Evolutionary conservation across 2,329 filamentous ascomycete species (phyloP).

Genomic region (Teratosphaeriaceae sp.): DNA sequence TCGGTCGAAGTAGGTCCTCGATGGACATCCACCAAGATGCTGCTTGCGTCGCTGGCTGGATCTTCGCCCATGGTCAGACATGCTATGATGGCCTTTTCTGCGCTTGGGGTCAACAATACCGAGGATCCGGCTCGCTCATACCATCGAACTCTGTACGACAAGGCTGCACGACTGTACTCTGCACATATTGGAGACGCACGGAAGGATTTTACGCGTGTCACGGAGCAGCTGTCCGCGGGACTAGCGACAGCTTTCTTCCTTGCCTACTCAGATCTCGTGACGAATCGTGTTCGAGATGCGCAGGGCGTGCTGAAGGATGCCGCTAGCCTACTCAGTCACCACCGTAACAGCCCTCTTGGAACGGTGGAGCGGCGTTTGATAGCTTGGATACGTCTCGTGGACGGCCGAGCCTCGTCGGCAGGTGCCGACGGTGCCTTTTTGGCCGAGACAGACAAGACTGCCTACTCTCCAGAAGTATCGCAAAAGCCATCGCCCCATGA

Average conservation of each 20-base stretch:
- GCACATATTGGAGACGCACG: too few relatives aligned
- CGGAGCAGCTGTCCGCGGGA: too few relatives aligned
- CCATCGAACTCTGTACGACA: constrained; percentile 30
- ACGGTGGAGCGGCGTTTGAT: constrained; percentile 43
- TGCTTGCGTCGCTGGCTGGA: constrained; percentile 43
- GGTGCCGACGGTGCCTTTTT: constrained; percentile 51
- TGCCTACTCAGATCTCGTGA: constrained; percentile 43
- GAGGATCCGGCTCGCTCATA: constrained; percentile 21
- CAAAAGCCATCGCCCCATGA: constrained; percentile 25
- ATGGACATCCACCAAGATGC: constrained; percentile 45
- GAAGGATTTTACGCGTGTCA: too few relatives aligned
- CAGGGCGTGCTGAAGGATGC: constrained; percentile 46
- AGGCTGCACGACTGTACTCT: constrained; percentile 23
- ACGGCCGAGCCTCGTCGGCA: constrained; percentile 50
- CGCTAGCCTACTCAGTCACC: constrained; percentile 39
- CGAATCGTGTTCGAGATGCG: constrained; percentile 37
- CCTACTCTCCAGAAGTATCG: constrained; percentile 33
- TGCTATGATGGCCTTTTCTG: constrained; percentile 48
- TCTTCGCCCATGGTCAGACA: constrained; percentile 42
- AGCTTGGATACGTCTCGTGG: constrained; percentile 50
- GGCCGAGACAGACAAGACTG: constrained; percentile 41
- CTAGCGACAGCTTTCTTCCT: constrained; percentile 49
- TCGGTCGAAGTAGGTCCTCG: constrained; percentile 49
- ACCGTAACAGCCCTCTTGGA: background rate
- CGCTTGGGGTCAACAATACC: constrained; percentile 36